Evolutionary conservation across 2,329 filamentous ascomycete genomes (phyloP), one percentile per base, ranked within the genome.

Genomic region (Beauveria brongniartii): DNA sequence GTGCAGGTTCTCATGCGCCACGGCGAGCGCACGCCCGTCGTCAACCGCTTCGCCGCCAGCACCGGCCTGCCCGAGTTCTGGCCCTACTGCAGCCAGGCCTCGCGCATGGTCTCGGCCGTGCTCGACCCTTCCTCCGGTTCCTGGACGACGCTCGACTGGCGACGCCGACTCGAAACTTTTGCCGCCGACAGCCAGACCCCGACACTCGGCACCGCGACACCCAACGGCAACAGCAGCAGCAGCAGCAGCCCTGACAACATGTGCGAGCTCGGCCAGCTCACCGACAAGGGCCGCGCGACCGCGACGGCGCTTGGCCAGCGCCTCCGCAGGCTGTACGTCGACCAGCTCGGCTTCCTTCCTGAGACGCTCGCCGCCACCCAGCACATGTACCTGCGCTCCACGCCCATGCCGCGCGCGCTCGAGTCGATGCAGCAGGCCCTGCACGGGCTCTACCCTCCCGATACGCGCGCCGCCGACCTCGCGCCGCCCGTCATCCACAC

Each of bases 1-100:
- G 94, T 97, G 55, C 94, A 99, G 77, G 82, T 97, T 68, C 83
- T 92, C 64, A 82, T 92, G 69, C 87, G 89, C 62, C 89, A 92
- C 75, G 89, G 89, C 75, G 84, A 87, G 77, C 87, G 93, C 62
- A 93, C 88, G 8, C 93, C 93, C 30, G 90, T 97, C 30, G 89
- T 86, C 62, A 82, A 90, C n/a, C 88, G 94, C 44, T 97, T 99
- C 73, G 84, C 90, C 70, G 94, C 12, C 12, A 22, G 93, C 76
- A 83, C 84, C 53, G 85, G 85, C 12, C 79, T 88, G n/a, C 72
- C 76, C 48, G 71, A 81, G 55, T 87, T 86, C 74, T 99, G 94
- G 94, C 91, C 94, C 1, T 97, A 97, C 75, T 99, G 94, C 76
- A 83, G 84, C 65, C 84, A 87, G 60, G 90, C 89, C 24, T 83